A percentile compares a stretch with the other conserved stretches of the same genome.
Conservation (phyloP, 805 yeast species). For the Cyberlindnera misumaiensis region DNA sequence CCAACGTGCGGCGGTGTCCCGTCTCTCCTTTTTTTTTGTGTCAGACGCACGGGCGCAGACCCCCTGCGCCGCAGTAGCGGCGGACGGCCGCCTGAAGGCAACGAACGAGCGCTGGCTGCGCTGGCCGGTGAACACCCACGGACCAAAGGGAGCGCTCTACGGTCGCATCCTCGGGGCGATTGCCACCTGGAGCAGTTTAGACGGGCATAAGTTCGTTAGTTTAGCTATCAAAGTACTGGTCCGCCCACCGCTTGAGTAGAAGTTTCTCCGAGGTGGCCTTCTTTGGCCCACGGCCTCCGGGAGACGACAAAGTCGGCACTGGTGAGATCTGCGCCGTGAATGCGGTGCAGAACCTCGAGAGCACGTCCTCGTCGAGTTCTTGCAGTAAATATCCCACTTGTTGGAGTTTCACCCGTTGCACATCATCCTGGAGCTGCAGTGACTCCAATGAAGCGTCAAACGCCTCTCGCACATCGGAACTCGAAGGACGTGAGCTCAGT, state of each 20-base stretch:
- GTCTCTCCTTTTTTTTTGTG: not conserved
- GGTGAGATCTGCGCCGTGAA: not conserved
- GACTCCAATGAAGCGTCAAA: constrained; percentile 6
- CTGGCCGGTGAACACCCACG: no score
- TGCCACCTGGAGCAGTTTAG: no score
- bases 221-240: constrained; percentile 18
- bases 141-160: no score
- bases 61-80: not conserved
- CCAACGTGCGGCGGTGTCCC: no score
- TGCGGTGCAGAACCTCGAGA: not conserved
- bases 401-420: constrained; percentile 11
- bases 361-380: constrained; percentile 11
- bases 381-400: constrained; percentile 12
- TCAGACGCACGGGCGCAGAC: not conserved
- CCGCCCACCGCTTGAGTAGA: constrained; percentile 44
- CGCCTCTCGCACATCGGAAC: not conserved
- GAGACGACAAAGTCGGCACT: not conserved
- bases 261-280: constrained; percentile 33
- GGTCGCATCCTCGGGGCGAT: no score
- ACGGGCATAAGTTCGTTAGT: not conserved
- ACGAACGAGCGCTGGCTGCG: no score
- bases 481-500: not conserved
- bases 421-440: constrained; percentile 7
- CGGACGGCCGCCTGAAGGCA: no score
- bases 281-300: constrained; percentile 6